Conservation (phyloP, 2,329 filamentous ascomycete species). For the Epichloe scottii region DNA sequence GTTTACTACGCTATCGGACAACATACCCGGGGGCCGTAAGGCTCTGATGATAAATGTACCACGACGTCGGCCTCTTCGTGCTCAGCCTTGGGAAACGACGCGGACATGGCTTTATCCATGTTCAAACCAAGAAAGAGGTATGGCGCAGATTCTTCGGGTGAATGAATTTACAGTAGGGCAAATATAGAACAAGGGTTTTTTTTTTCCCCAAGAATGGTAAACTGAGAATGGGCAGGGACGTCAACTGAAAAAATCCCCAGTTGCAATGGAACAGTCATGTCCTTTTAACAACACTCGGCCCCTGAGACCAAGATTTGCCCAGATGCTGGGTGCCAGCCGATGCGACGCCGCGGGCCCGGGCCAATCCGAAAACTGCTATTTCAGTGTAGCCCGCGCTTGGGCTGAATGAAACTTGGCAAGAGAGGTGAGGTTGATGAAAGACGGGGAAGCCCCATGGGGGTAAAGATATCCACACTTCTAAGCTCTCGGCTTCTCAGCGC, state of each 20-base stretch:
- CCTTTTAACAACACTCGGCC: background rate
- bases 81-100: conserved; percentile 8
- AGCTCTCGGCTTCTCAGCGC: background rate
- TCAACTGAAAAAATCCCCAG: background rate
- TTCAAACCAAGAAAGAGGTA: too few species aligned
- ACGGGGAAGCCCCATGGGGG: background rate
- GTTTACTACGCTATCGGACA: background rate
- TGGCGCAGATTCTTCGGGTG: too few species aligned
- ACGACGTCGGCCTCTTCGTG: conserved; percentile 11
- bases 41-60: conserved; percentile 9
- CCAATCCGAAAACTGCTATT: background rate
- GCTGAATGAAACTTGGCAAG: background rate
- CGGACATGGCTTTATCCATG: conserved; percentile 7
- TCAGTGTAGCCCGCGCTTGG: background rate
- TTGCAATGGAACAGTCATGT: background rate
- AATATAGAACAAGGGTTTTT: background rate
- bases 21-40: conserved; percentile 14
- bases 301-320: background rate
- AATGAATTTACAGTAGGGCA: background rate
- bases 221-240: too few species aligned
- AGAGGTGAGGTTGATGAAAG: too few species aligned
- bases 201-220: background rate
- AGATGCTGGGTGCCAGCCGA: background rate
- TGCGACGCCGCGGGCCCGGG: background rate
- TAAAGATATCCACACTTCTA: background rate